Evolutionary conservation across 148 eudicot genomes (phyloP).

Genomic region (Rhododendron simsii): DNA sequence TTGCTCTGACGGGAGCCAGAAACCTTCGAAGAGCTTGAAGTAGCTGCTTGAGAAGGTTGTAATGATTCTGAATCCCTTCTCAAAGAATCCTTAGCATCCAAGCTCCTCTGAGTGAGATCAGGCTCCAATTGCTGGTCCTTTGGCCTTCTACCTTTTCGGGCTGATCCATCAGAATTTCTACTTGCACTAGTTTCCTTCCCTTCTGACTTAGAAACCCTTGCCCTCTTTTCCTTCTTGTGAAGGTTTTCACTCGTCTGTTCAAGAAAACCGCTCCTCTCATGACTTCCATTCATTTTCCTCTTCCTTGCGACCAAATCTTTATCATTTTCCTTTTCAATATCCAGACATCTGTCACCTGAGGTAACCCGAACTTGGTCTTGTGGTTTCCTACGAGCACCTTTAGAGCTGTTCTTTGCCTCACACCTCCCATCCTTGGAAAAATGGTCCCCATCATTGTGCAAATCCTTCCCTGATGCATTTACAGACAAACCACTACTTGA

Average conservation of each 20-base stretch:
- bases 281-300: slow-evolving; percentile 48
- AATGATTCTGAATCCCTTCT: slow-evolving; percentile 36
- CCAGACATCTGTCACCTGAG: slow-evolving; percentile 29
- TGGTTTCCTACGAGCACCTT: slow-evolving; percentile 18
- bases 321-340: slow-evolving; percentile 28
- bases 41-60: slow-evolving; percentile 60
- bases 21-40: slow-evolving; percentile 94
- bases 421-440: slow-evolving; percentile 34
- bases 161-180: slow-evolving; percentile 41
- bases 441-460: slow-evolving; percentile 24
- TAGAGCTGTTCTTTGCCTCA: slow-evolving; percentile 23
- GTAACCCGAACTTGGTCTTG: slow-evolving; percentile 24
- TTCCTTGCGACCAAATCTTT: slow-evolving; percentile 38
- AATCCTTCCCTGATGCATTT: slow-evolving; percentile 35
- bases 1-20: slow-evolving; percentile 65
- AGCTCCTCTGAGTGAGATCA: slow-evolving; percentile 19
- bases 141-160: slow-evolving; percentile 36
- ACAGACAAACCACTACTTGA: slow-evolving; percentile 38
- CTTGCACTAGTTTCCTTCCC: slow-evolving; percentile 49
- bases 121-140: slow-evolving; percentile 27
- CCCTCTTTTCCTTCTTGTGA: slow-evolving; percentile 54
- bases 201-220: slow-evolving; percentile 53
- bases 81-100: slow-evolving; percentile 32
- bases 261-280: slow-evolving; percentile 18
- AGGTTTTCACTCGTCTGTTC: slow-evolving; percentile 42